Evolutionary conservation across 2,329 filamentous ascomycete species (phyloP).

Genomic region (Fusarium algeriense): DNA sequence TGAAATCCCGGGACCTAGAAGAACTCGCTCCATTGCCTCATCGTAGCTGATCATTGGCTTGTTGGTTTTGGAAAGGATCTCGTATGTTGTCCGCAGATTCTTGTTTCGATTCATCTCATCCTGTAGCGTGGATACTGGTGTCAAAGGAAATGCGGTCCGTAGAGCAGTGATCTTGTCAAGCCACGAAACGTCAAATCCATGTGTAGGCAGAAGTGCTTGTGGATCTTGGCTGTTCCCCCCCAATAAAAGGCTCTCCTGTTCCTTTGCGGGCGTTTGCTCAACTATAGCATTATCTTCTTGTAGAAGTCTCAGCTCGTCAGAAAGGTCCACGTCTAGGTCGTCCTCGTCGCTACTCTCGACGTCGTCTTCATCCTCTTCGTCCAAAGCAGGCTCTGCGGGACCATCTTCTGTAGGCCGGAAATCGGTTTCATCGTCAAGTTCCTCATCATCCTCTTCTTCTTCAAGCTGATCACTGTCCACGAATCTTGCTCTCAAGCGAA

Average conservation of each 20-base stretch:
- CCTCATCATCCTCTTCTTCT: conserved; percentile 31
- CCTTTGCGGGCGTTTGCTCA: conserved; percentile 19
- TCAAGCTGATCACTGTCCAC: conserved; percentile 36
- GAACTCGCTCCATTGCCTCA: conserved; percentile 49
- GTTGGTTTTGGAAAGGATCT: conserved; percentile 50
- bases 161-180: conserved; percentile 54
- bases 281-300: conserved; percentile 39
- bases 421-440: conserved; percentile 48
- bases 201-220: neutral
- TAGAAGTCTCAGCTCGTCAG: conserved; percentile 39
- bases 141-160: conserved; percentile 59
- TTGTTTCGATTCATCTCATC: conserved; percentile 52
- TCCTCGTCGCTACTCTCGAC: conserved; percentile 29
- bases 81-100: conserved; percentile 55
- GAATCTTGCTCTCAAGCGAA: conserved; percentile 38
- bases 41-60: conserved; percentile 51
- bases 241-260: conserved; percentile 12
- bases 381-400: neutral
- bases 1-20: conserved; percentile 31
- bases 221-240: neutral
- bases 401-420: conserved; percentile 11
- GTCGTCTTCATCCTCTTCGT: conserved; percentile 40
- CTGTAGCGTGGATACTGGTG: conserved; percentile 53
- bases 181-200: conserved; percentile 31
- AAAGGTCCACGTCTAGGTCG: conserved; percentile 31